These are phyloP conservation scores for Fagus sylvatica DNA, from an alignment of 306 rosid genomes.

Conservation along the genomic window DNA sequence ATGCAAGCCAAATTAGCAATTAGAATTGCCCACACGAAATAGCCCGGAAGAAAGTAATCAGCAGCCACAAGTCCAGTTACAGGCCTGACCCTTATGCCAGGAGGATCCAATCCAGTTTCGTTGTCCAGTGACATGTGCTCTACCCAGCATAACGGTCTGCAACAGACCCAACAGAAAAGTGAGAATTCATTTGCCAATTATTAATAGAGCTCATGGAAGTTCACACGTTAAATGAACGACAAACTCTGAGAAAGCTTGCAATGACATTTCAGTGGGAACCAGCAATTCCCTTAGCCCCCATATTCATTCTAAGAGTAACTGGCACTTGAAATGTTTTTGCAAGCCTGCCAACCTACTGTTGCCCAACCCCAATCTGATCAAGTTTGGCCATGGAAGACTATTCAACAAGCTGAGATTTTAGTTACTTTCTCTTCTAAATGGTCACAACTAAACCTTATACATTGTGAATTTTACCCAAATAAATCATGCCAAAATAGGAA, in stretches of 20 bases:
- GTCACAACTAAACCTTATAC: not conserved
- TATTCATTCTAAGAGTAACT: not conserved
- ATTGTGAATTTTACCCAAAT: not conserved
- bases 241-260: not conserved
- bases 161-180: constrained; percentile 17
- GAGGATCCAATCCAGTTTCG: constrained; percentile 83
- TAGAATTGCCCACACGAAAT: constrained; percentile 86
- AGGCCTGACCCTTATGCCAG: constrained; percentile 72
- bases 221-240: constrained; percentile 14
- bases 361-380: not conserved
- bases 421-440: not conserved
- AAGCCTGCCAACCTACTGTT: not conserved
- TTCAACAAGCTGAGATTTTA: not conserved
- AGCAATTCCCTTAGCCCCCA: not conserved
- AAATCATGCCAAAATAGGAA: not conserved
- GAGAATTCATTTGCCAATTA: constrained; percentile 12
- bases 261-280: not conserved
- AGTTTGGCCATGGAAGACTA: not conserved
- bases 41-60: constrained; percentile 85
- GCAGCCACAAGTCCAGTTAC: constrained; percentile 93
- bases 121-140: constrained; percentile 89
- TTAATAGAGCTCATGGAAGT: constrained; percentile 1
- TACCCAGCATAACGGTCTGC: constrained; percentile 85
- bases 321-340: not conserved
- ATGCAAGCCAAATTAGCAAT: constrained; percentile 85